These are phyloP conservation scores for Cyberlindnera misumaiensis DNA, from an alignment of 805 yeast species.

Conservation along the genomic window DNA sequence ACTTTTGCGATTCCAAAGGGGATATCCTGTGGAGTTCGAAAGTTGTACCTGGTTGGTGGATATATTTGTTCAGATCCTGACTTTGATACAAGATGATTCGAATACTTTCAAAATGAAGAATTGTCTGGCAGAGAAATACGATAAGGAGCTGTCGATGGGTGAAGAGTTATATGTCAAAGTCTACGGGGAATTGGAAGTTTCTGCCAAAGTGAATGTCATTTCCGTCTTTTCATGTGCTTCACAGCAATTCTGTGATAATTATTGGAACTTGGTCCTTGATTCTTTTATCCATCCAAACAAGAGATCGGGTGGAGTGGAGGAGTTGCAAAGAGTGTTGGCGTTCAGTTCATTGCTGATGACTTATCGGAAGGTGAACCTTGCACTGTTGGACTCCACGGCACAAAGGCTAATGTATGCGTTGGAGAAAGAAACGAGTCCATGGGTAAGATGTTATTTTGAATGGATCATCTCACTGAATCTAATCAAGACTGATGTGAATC, in stretches of 20 bases:
- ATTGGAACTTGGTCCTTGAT: constrained; percentile 21
- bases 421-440: constrained; percentile 67
- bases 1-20: constrained; percentile 38
- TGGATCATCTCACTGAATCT: constrained; percentile 59
- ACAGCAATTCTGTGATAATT: constrained; percentile 15
- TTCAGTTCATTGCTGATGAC: constrained; percentile 47
- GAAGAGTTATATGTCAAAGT: constrained; percentile 37
- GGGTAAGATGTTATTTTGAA: constrained; percentile 67
- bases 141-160: constrained; percentile 32
- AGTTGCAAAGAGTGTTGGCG: constrained; percentile 51
- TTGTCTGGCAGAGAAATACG: constrained; percentile 47
- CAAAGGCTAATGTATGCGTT: constrained; percentile 30
- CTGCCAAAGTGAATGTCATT: constrained; percentile 44
- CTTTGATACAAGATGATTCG: constrained; percentile 45
- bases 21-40: constrained; percentile 29
- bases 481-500: constrained; percentile 19
- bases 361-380: constrained; percentile 28
- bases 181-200: constrained; percentile 54
- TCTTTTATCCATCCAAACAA: constrained; percentile 42
- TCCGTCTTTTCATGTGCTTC: constrained; percentile 36
- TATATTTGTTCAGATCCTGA: constrained; percentile 38
- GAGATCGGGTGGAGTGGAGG: constrained; percentile 65
- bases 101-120: constrained; percentile 56
- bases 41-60: constrained; percentile 42
- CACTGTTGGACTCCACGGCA: constrained; percentile 23